Conservation (phyloP, 331 rosid genomes). For the Quercus phellos region DNA sequence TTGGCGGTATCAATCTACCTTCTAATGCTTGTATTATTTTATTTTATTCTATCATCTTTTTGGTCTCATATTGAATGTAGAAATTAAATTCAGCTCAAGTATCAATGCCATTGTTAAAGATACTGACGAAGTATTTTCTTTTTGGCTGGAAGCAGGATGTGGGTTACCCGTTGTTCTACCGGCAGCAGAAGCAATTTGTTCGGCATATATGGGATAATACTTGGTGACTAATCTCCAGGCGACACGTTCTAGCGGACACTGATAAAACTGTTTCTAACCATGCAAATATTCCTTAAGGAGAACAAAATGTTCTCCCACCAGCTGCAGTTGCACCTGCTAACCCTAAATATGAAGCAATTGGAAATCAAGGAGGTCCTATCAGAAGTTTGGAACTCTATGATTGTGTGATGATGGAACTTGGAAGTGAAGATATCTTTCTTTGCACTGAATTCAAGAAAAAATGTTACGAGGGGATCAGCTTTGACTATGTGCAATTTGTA, state of each 20-base stretch:
- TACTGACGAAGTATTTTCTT: neutral
- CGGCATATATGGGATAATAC: conserved; percentile 10
- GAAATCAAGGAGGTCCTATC: conserved; percentile 7
- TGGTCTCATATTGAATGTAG: neutral
- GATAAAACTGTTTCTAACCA: conserved; percentile 28
- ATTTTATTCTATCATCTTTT: neutral
- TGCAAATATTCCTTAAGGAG: conserved; percentile 22
- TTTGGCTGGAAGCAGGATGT: conserved; percentile 22
- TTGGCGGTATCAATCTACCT: conserved; percentile 34
- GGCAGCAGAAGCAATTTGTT: conserved; percentile 21
- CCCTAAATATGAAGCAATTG: neutral
- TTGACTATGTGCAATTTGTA: neutral
- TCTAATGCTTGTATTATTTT: conserved; percentile 1
- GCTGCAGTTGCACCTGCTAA: conserved; percentile 15
- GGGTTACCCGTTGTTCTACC: conserved; percentile 13
- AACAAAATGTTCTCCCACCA: conserved; percentile 4
- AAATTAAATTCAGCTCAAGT: neutral
- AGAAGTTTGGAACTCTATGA: conserved; percentile 9
- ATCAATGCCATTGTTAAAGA: neutral
- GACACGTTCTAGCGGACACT: conserved; percentile 20
- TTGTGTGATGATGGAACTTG: neutral
- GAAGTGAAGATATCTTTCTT: neutral
- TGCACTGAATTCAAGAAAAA: neutral
- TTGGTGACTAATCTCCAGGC: conserved; percentile 24
- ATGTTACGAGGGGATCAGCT: neutral